Evolutionary conservation across 306 rosid genomes (phyloP).

Genomic region (Begonia fuchsioides): DNA sequence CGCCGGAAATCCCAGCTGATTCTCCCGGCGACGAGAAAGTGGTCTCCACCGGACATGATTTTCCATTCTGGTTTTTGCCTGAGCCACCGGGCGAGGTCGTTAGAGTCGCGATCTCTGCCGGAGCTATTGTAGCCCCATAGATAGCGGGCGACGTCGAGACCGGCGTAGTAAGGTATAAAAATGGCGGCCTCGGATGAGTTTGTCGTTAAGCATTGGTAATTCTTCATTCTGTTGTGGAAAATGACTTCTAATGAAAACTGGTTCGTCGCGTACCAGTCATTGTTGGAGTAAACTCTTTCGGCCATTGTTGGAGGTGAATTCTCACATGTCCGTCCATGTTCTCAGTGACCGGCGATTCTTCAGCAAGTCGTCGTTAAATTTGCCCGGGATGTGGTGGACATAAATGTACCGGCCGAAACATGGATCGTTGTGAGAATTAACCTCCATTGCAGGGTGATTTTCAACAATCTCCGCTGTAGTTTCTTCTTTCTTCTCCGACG

Average conservation of each 20-base stretch:
- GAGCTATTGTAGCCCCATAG: constrained; percentile 23
- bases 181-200: constrained; percentile 27
- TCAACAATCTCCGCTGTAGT: too few species aligned
- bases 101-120: constrained; percentile 16
- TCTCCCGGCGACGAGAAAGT: constrained; percentile 37
- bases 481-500: too few species aligned
- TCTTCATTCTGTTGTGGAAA: constrained; percentile 27
- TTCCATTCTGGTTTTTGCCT: constrained; percentile 26
- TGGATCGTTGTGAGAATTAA: constrained; percentile 1
- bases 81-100: constrained; percentile 21
- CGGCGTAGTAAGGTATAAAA: constrained; percentile 29
- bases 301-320: constrained; percentile 17
- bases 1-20: constrained; percentile 45
- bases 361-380: constrained; percentile 22
- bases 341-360: constrained; percentile 15
- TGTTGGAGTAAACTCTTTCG: constrained; percentile 12
- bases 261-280: constrained; percentile 28
- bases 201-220: constrained; percentile 29
- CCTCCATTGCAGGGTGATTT: too few species aligned
- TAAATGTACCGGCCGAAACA: constrained; percentile 27
- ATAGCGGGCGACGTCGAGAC: constrained; percentile 30
- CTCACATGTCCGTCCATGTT: constrained; percentile 28
- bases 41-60: constrained; percentile 32
- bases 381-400: constrained; percentile 21
- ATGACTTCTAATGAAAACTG: constrained; percentile 35